phyloP scores from a whole-genome alignment of 148 eudicot species.

The Selenicereus undatus region DNA sequence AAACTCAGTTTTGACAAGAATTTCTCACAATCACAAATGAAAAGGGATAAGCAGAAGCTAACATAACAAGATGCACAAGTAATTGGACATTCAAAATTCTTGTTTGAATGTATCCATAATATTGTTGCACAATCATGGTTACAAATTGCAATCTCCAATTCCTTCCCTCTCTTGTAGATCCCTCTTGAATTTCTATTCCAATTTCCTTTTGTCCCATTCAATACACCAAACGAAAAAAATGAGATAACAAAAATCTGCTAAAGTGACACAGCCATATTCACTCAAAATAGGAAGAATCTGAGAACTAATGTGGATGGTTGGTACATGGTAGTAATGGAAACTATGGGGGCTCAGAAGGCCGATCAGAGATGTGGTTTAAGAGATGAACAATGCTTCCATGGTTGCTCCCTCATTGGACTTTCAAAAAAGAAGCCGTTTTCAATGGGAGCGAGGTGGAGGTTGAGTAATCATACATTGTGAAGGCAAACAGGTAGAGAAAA shows the following conservation, averaged over 20 bases:
- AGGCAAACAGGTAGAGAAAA: background rate
- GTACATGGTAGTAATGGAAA: background rate
- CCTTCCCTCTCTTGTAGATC: slow-evolving; percentile 2
- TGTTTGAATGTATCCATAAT: slow-evolving; percentile 16
- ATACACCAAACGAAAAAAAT: background rate
- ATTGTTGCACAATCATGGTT: slow-evolving; percentile 22
- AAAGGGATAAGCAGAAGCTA: background rate
- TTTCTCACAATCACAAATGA: no score
- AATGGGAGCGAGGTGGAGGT: slow-evolving; percentile 51
- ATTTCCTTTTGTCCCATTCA: slow-evolving; percentile 2
- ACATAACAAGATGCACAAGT: background rate
- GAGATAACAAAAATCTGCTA: slow-evolving; percentile 4
- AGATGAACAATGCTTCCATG: slow-evolving; percentile 58
- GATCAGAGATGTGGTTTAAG: slow-evolving; percentile 10
- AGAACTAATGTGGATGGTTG: background rate
- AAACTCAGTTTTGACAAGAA: no score
- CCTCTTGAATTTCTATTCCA: slow-evolving; percentile 5
- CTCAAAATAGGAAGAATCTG: background rate
- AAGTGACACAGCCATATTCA: background rate
- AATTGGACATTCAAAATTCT: slow-evolving; percentile 16
- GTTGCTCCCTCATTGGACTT: slow-evolving; percentile 30
- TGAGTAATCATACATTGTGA: slow-evolving; percentile 37
- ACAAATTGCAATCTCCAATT: slow-evolving; percentile 28
- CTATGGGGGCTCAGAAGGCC: background rate
- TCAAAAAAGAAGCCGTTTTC: slow-evolving; percentile 14